Evolutionary conservation across 179 eudicot species (phyloP).

Genomic region (Pouteria campechiana): DNA sequence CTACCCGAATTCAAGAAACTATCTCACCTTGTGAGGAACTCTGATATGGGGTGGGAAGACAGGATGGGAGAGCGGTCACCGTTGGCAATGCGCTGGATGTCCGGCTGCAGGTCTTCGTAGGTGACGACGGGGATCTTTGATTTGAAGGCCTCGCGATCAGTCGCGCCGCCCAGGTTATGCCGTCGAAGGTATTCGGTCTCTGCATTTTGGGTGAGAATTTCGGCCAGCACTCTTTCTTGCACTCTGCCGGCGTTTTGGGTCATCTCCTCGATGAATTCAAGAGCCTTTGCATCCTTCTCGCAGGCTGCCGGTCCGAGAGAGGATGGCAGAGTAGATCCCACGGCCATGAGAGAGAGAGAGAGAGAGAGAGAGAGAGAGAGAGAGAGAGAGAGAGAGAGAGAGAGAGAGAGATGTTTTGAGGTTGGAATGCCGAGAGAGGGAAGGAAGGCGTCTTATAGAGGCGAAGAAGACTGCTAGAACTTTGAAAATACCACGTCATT

Average conservation of each 20-base stretch:
- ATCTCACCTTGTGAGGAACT: conserved; percentile 14
- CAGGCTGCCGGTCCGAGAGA: not conserved
- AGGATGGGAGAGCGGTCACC: conserved; percentile 13
- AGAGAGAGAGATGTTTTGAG: too few species aligned
- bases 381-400: too few species aligned
- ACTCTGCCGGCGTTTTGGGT: conserved; percentile 4
- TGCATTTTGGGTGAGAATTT: conserved; percentile 8
- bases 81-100: conserved; percentile 9
- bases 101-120: conserved; percentile 14
- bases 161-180: conserved; percentile 3
- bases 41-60: conserved; percentile 12
- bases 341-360: too few species aligned
- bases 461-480: too few species aligned
- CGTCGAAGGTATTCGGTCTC: conserved; percentile 8
- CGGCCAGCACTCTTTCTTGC: conserved; percentile 8
- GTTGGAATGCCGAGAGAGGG: too few species aligned
- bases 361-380: too few species aligned
- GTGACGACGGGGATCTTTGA: conserved; percentile 11
- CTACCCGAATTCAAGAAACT: too few species aligned
- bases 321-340: not conserved
- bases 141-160: conserved; percentile 11
- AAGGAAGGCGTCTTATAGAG: too few species aligned
- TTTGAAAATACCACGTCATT: too few species aligned
- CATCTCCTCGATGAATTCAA: conserved; percentile 7
- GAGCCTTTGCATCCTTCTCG: conserved; percentile 3